Conservation (phyloP, 192 early-diverging fungal species). For the Radiomyces spectabilis region DNA sequence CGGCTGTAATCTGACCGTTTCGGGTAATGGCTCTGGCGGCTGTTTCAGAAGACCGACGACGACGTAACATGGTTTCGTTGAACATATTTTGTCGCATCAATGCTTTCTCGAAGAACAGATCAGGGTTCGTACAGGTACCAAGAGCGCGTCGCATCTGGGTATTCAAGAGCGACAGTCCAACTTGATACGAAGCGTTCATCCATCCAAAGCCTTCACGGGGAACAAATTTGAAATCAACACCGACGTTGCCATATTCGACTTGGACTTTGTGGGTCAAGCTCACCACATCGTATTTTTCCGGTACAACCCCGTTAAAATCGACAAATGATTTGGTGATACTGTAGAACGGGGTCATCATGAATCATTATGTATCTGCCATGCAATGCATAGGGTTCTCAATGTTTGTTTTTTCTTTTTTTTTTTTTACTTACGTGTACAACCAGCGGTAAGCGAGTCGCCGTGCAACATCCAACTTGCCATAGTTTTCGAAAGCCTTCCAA, state of each 20-base stretch:
- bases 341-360: neutral
- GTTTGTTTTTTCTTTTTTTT: neutral
- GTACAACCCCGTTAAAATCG: slow-evolving; percentile 93
- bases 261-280: slow-evolving; percentile 81
- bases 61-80: neutral
- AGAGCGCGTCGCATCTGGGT: slow-evolving; percentile 66
- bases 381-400: neutral
- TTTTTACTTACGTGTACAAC: slow-evolving; percentile 67
- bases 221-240: slow-evolving; percentile 88
- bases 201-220: slow-evolving; percentile 96
- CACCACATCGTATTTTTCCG: slow-evolving; percentile 97
- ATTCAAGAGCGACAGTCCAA: slow-evolving; percentile 71
- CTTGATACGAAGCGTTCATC: slow-evolving; percentile 93
- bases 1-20: slow-evolving; percentile 17
- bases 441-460: slow-evolving; percentile 87
- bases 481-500: slow-evolving; percentile 83
- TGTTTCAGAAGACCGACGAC: slow-evolving; percentile 7
- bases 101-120: slow-evolving; percentile 10
- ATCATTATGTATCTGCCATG: too few species aligned
- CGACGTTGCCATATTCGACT: slow-evolving; percentile 96
- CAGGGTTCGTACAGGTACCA: slow-evolving; percentile 34
- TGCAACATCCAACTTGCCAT: slow-evolving; percentile 68
- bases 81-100: too few species aligned
- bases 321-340: slow-evolving; percentile 89
- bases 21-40: slow-evolving; percentile 19